phyloP scores from a whole-genome alignment of 129 eudicot genomes.

The Centella asiatica region DNA sequence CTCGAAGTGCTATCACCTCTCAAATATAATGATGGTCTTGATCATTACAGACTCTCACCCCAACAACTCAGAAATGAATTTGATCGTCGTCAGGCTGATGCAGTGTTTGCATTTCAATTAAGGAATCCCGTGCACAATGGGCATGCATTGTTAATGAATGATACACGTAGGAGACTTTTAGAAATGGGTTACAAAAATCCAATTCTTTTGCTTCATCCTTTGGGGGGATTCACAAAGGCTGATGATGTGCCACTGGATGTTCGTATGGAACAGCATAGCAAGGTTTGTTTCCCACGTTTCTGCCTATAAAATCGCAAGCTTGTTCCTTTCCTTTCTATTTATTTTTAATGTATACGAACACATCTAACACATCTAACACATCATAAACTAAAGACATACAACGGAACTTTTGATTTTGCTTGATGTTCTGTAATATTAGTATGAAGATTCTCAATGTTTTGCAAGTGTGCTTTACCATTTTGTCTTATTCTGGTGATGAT shows the following conservation, averaged over 20 bases:
- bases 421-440: not conserved
- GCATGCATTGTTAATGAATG: conserved; percentile 85
- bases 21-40: conserved; percentile 89
- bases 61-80: conserved; percentile 72
- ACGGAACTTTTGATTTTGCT: no score
- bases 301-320: no score
- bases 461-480: not conserved
- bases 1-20: conserved; percentile 66
- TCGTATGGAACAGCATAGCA: conserved; percentile 97
- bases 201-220: conserved; percentile 84
- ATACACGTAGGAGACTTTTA: conserved; percentile 65
- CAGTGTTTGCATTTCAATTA: conserved; percentile 87
- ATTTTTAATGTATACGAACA: no score
- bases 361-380: not conserved
- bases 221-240: conserved; percentile 81
- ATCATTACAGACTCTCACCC: conserved; percentile 81
- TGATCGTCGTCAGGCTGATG: conserved; percentile 78
- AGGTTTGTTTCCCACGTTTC: conserved; percentile 37
- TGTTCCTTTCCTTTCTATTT: no score
- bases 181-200: conserved; percentile 92
- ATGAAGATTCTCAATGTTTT: not conserved
- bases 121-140: conserved; percentile 97
- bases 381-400: not conserved
- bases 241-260: conserved; percentile 95
- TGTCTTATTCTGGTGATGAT: not conserved